Evolutionary conservation across 495 filamentous ascomycete species (phyloP), one percentile per base, ranked within the genome.

Genomic region (Jackrogersella multiformis): DNA sequence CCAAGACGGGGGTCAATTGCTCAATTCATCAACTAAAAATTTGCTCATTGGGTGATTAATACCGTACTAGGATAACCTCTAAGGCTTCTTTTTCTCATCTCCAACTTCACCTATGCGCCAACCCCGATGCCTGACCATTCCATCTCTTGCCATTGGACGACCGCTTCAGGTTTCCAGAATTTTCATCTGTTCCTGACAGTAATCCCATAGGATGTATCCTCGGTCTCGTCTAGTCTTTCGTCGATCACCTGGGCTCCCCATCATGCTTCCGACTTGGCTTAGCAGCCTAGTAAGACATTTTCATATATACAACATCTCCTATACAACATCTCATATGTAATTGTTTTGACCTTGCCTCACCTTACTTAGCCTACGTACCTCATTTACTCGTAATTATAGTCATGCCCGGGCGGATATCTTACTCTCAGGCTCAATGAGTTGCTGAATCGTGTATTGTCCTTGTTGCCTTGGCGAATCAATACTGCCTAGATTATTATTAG

Each of bases 151-250:
- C 1, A 71, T 71, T 71, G 68, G 68, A 15, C 35, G 6, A 48
- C 59, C 39, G 68, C 64, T 63, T 45, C 41, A 45, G 7, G n/a
- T 41, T 60, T 60, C 59, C 64, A 64, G 58, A 44, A 38, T 13
- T 34, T n/a, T 64, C 48, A 68, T 66, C 53, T 70, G 67, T 70
- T 30, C 68, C 68, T 63, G 62, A 63, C 68, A 70, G 61, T 9
- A 56, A 18, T 51, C n/a, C n/a, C n/a, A n/a, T 26, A 63, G 3
- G 4, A 30, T 30, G n/a, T 30, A 24, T 46, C 34, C 53, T 57
- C n/a, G 23, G 61, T 26, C 44, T 64, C 30, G 61, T 64, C 41
- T 56, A 69, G 61, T 64, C n/a, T 56, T 34, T 54, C 56, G 66
- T 61, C 44, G 66, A 65, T 65, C 61, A 54, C 28, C 48, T 61